Base-by-base conservation (phyloP, 2,329 filamentous ascomycete species). In the Epichloe coenophiala region DNA sequence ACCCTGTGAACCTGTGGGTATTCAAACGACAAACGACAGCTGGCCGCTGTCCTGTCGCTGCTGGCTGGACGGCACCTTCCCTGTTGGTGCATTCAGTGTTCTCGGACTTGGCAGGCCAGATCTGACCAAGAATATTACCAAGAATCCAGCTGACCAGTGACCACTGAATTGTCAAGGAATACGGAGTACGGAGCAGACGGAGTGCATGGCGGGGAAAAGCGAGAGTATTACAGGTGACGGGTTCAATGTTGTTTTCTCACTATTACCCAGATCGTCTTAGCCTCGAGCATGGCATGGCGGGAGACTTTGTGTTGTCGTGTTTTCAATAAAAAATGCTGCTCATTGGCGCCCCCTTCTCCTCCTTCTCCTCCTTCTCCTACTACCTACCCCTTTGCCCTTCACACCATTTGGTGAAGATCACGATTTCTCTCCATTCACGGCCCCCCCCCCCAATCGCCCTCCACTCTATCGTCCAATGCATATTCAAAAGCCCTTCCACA, bases 401-500 rank as follows among this genome's bases (percentile, higher is more conserved):
- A 55, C 58, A 54, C 53, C 53, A 23, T 49, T 38, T 45, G 55
- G 51, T 53, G 49, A 50, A 54, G 35, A 43, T 45, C 42, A 48
- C 47, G 31, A 44, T 39, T 35, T 35, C 33, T 49, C 49, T 52
- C 37, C 47, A 39, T 46, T 38, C 36, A 35, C 33, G 33, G 12
- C 8, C 38, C 17, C 17, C 17, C 17, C 17, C 17, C 60, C 56
- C 53, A 51, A 48, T 46, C 54, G 50, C 44, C 53, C 48, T 50
- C 49, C 43, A 35, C 37, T 27, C 46, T n/a, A 44, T 23, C 41
- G 54, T 65, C 73, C 65, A 80, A 80, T 80, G 77, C 75, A 76
- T 77, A 73, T 69, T 70, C 68, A 71, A 70, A 68, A 67, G 61
- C 64, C 67, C 56, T 62, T 60, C 59, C 62, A 69, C 64, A 68